These are phyloP conservation scores for Pneumocystis oryctolagi DNA, from an alignment of 1,139 yeast species.

Conservation along the genomic window DNA sequence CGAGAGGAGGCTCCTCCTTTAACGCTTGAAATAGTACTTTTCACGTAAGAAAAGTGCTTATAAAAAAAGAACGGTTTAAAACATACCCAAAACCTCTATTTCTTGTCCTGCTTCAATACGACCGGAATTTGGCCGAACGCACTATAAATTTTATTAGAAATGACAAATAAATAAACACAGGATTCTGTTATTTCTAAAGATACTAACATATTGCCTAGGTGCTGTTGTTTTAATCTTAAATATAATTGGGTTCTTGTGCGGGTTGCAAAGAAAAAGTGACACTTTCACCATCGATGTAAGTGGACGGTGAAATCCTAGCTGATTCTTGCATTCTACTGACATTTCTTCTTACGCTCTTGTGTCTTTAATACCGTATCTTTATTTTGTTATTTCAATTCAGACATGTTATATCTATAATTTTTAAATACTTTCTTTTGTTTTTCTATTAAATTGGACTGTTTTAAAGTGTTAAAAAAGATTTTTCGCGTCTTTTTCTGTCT, in stretches of 20 bases:
- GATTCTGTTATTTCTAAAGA: background rate
- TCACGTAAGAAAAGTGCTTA: background rate
- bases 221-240: constrained; percentile 98
- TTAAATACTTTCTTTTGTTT: background rate
- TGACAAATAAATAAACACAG: background rate
- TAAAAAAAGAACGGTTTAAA: background rate
- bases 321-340: constrained; percentile 11
- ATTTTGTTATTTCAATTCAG: constrained; percentile 5
- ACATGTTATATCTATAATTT: background rate
- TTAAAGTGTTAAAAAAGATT: background rate
- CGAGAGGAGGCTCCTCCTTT: constrained; percentile 55
- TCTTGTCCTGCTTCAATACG: constrained; percentile 14
- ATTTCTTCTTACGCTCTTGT: background rate
- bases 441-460: background rate
- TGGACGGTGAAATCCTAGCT: constrained; percentile 12
- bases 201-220: constrained; percentile 40
- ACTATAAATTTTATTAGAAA: constrained; percentile 9
- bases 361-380: background rate
- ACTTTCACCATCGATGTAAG: constrained; percentile 13
- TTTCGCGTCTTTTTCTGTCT: background rate
- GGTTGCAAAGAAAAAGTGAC: constrained; percentile 11
- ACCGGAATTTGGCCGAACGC: constrained; percentile 13
- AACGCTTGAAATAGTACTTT: constrained; percentile 64
- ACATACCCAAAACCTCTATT: constrained; percentile 11
- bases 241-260: constrained; percentile 38